Evolutionary conservation across 2,329 filamentous ascomycete species (phyloP).

Genomic region (Neopestalotiopsis sp.): DNA sequence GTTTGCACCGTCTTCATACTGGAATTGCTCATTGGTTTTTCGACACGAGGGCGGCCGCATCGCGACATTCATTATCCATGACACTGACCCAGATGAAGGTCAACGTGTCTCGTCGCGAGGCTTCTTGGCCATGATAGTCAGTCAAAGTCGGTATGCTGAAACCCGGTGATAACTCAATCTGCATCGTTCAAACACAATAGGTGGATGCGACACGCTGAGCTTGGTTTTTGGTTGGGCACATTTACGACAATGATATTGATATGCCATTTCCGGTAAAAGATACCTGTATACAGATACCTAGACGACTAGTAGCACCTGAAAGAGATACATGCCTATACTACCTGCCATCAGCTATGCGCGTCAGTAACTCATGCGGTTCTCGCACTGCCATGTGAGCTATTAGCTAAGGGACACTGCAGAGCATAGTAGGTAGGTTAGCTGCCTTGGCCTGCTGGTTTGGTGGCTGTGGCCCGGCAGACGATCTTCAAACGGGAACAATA

Average conservation of each 20-base stretch:
- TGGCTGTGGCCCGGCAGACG: slow-evolving; percentile 3
- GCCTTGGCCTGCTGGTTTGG: background rate
- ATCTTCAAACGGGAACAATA: slow-evolving; percentile 12
- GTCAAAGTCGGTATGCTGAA: background rate
- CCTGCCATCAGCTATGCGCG: background rate
- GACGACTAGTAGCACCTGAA: too few relatives aligned
- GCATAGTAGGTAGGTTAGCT: too few relatives aligned
- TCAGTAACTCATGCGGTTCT: background rate
- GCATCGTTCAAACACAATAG: background rate
- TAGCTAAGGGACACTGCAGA: background rate
- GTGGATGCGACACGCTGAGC: background rate
- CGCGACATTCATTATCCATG: background rate
- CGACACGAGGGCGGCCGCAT: background rate
- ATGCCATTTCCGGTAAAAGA: background rate
- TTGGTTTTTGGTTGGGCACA: background rate
- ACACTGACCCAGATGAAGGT: background rate
- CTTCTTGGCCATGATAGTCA: background rate
- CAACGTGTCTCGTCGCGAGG: background rate
- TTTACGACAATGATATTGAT: background rate
- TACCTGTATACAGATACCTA: background rate
- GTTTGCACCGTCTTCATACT: background rate
- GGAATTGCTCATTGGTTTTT: background rate
- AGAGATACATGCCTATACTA: background rate
- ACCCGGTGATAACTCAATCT: background rate
- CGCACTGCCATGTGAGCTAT: slow-evolving; percentile 3